phyloP scores from a whole-genome alignment of 371 early-diverging fungal species.

The Batkoa obscura region DNA sequence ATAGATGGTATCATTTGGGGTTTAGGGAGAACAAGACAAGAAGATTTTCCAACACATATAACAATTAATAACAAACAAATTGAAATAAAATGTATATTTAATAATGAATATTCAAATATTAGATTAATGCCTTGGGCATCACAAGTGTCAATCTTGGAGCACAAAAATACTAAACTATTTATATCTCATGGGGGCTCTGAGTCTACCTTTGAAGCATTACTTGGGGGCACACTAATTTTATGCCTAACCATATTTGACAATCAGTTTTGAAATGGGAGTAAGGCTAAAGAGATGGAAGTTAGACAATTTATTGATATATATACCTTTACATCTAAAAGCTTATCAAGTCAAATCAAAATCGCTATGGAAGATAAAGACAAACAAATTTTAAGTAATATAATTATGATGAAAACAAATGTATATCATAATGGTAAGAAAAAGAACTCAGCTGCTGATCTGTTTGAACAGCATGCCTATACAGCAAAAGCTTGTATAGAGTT shows the following conservation, averaged over 20 bases:
- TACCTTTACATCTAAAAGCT: too few species aligned
- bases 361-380: not conserved
- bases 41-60: not conserved
- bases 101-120: not conserved
- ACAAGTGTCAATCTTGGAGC: conserved; percentile 2
- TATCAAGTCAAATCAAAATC: not conserved
- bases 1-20: conserved; percentile 7
- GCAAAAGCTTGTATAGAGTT: not conserved
- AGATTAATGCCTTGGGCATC: conserved; percentile 1
- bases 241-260: not conserved
- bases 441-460: not conserved
- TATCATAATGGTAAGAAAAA: not conserved
- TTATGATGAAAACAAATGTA: not conserved
- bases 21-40: not conserved
- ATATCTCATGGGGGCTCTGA: conserved; percentile 5
- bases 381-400: not conserved
- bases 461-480: not conserved
- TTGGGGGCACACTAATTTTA: not conserved
- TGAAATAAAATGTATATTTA: not conserved
- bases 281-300: not conserved
- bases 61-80: not conserved
- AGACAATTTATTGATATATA: not conserved
- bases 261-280: conserved; percentile 2
- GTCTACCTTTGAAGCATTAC: not conserved
- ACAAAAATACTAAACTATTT: conserved; percentile 1